Conservation (phyloP, 352 stramenopile genomes). For the Globisporangium okanoganense region DNA sequence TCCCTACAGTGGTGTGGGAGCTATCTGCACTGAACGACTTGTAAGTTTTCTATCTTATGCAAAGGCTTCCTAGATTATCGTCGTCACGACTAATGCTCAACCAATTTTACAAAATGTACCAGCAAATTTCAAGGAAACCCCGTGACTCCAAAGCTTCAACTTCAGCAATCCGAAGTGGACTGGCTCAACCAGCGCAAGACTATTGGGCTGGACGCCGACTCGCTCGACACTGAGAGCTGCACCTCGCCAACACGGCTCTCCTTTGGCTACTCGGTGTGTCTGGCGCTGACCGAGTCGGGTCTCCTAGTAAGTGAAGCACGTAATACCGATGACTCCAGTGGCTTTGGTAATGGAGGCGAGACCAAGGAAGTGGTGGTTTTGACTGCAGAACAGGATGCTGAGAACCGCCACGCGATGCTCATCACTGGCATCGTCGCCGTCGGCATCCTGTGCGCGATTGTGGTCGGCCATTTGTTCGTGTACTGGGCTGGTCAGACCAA, state of each 20-base stretch:
- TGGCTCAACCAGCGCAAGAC: constrained; percentile 1
- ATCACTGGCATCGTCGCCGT: neutral
- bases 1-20: constrained; percentile 6
- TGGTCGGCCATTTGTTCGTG: constrained; percentile 1
- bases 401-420: constrained; percentile 11
- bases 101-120: neutral
- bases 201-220: neutral
- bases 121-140: constrained; percentile 12
- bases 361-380: neutral
- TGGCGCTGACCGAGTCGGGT: neutral
- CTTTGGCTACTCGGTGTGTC: constrained; percentile 1
- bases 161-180: neutral
- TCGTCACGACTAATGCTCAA: neutral
- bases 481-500: constrained; percentile 1
- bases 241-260: neutral
- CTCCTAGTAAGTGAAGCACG: neutral
- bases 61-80: neutral
- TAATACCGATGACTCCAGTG: neutral
- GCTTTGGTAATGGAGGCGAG: neutral
- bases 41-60: neutral
- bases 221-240: constrained; percentile 6
- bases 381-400: constrained; percentile 2
- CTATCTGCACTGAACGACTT: constrained; percentile 5
- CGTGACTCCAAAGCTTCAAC: neutral
- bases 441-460: neutral